Percentiles rank a stretch among this genome's conserved stretches.
Evolutionary conservation across 2,329 filamentous ascomycete genomes (phyloP).

Genomic region (Acrodontium crateriforme): DNA sequence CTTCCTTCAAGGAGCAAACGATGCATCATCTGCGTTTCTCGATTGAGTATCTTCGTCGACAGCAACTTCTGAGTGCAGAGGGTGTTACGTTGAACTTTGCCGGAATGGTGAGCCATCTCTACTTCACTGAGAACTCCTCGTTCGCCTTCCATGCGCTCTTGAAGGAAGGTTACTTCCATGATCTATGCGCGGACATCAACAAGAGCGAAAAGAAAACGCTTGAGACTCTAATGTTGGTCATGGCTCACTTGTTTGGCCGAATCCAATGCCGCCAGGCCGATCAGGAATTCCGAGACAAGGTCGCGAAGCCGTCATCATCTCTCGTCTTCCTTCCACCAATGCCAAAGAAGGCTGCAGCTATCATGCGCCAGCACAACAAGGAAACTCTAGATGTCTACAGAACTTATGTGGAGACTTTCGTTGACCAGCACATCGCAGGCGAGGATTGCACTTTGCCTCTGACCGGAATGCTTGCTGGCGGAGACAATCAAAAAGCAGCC

Average conservation of each 20-base stretch:
- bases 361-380: conserved; percentile 49
- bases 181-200: conserved; percentile 45
- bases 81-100: conserved; percentile 61
- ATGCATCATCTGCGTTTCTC: conserved; percentile 68
- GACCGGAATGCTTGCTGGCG: conserved; percentile 36
- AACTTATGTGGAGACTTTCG: conserved; percentile 55
- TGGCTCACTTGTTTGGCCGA: conserved; percentile 59
- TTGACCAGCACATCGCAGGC: conserved; percentile 46
- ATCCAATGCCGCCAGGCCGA: conserved; percentile 36
- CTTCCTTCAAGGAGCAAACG: conserved; percentile 52
- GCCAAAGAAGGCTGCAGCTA: conserved; percentile 40
- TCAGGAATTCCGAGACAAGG: conserved; percentile 33
- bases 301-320: conserved; percentile 45
- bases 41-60: conserved; percentile 61
- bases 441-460: conserved; percentile 47
- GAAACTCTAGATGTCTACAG: conserved; percentile 53
- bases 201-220: conserved; percentile 37
- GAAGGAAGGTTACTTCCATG: conserved; percentile 55
- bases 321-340: conserved; percentile 52
- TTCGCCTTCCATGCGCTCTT: conserved; percentile 67
- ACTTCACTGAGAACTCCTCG: conserved; percentile 60
- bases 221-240: conserved; percentile 50
- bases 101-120: conserved; percentile 55
- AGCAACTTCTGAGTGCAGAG: conserved; percentile 46
- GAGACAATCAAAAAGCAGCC: conserved; percentile 15